phyloP scores from a whole-genome alignment of 2,329 filamentous ascomycete species.

The Claviceps sorghi region DNA sequence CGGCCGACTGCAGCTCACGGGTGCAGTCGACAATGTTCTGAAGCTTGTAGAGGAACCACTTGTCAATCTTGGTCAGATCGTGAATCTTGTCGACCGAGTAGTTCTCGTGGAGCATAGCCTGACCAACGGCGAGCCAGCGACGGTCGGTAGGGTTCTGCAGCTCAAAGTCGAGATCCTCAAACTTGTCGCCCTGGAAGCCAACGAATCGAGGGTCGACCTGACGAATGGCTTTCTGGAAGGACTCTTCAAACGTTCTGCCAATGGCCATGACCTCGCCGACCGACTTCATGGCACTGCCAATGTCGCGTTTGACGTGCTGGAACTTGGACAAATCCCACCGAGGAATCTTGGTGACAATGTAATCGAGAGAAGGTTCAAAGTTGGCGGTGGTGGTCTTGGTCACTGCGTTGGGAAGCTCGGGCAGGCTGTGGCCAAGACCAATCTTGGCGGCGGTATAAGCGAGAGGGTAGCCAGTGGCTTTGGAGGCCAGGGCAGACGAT shows the following conservation, averaged over 20 bases:
- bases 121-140: conserved; percentile 91
- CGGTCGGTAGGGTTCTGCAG: conserved; percentile 89
- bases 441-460: conserved; percentile 98
- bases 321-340: conserved; percentile 98
- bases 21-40: conserved; percentile 92
- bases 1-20: conserved; percentile 69
- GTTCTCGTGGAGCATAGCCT: conserved; percentile 94
- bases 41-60: conserved; percentile 98
- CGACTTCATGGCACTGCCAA: conserved; percentile 97
- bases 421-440: conserved; percentile 84
- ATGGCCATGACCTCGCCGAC: conserved; percentile 99
- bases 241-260: conserved; percentile 95
- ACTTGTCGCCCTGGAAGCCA: conserved; percentile 90
- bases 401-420: conserved; percentile 91
- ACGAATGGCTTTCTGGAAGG: conserved; percentile 96
- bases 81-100: conserved; percentile 88
- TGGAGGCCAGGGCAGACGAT: conserved; percentile 91
- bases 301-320: conserved; percentile 95
- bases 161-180: conserved; percentile 81
- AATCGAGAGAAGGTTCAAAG: conserved; percentile 94
- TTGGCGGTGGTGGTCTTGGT: conserved; percentile 98
- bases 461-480: conserved; percentile 92
- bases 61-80: conserved; percentile 95
- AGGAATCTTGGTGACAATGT: conserved; percentile 97
- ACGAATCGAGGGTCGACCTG: conserved; percentile 87